A percentile compares a stretch with the other conserved stretches of the same genome.
Conservation (phyloP, 2,329 filamentous ascomycete species). For the Diaporthe longicolla region DNA sequence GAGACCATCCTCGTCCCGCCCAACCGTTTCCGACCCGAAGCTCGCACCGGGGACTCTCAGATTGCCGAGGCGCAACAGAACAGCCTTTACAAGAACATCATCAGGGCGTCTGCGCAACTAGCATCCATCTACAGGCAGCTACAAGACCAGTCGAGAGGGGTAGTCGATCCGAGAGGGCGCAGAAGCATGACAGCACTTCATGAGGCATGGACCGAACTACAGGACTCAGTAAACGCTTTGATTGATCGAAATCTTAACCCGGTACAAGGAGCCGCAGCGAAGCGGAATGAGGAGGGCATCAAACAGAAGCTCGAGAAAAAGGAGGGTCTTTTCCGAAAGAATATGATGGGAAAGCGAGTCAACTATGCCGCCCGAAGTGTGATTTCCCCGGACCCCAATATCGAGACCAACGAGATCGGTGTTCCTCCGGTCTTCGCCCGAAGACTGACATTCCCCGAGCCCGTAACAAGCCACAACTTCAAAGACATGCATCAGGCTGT, state of each 20-base stretch:
- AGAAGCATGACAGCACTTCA: constrained; percentile 71
- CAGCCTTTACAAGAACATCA: constrained; percentile 85
- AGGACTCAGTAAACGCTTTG: constrained; percentile 92
- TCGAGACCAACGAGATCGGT: constrained; percentile 98
- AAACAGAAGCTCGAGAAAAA: constrained; percentile 99
- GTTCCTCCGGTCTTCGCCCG: constrained; percentile 98
- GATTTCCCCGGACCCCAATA: constrained; percentile 98
- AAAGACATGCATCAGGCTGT: constrained; percentile 96
- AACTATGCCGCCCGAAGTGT: constrained; percentile 98
- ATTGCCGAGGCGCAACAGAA: constrained; percentile 94
- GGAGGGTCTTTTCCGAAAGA: constrained; percentile 97
- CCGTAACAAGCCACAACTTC: constrained; percentile 97
- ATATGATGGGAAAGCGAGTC: constrained; percentile 99
- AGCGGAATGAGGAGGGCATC: constrained; percentile 90
- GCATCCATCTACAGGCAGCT: constrained; percentile 70
- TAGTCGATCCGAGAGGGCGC: constrained; percentile 50
- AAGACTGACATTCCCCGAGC: constrained; percentile 96
- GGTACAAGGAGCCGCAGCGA: constrained; percentile 81
- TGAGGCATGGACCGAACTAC: constrained; percentile 84
- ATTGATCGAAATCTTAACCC: constrained; percentile 93
- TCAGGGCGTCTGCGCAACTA: constrained; percentile 81
- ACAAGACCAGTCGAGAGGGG: constrained; percentile 45
- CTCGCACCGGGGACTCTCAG: constrained; percentile 82
- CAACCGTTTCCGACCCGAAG: constrained; percentile 91
- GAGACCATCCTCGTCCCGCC: constrained; percentile 89